A percentile compares a stretch with the other conserved stretches of the same genome.
Conservation (phyloP, 768 basidiomycete genomes). For the Kwoniella dendrophila region DNA sequence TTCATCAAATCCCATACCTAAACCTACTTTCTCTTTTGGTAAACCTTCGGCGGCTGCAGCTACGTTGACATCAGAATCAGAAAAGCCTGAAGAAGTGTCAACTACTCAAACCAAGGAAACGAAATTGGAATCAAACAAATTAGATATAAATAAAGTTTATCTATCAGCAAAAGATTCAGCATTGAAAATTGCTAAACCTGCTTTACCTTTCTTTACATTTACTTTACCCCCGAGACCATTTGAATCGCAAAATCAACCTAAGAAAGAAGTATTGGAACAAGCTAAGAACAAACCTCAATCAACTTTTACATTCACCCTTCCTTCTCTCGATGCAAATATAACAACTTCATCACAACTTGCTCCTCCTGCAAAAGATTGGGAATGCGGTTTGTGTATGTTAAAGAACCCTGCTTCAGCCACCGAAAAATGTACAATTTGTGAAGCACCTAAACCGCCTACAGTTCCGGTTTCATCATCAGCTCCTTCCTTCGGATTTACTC, state of each 20-base stretch:
- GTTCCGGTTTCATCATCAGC: neutral
- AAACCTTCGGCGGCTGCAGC: too few relatives aligned
- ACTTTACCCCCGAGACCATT: conserved; percentile 16
- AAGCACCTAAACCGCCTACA: conserved; percentile 49
- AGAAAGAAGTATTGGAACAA: conserved; percentile 4
- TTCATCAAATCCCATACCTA: neutral
- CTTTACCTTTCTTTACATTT: conserved; percentile 48
- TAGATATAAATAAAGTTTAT: conserved; percentile 21
- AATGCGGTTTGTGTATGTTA: conserved; percentile 62
- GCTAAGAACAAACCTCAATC: conserved; percentile 13
- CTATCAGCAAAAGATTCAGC: conserved; percentile 44
- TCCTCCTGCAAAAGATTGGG: conserved; percentile 59
- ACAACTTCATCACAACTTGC: neutral
- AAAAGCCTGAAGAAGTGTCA: neutral
- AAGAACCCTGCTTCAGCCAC: conserved; percentile 57
- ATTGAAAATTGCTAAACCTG: conserved; percentile 31
- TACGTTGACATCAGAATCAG: too few relatives aligned
- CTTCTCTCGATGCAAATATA: neutral
- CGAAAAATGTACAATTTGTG: conserved; percentile 62
- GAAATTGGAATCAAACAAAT: too few relatives aligned
- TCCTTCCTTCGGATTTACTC: neutral
- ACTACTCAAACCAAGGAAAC: neutral
- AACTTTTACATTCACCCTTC: conserved; percentile 23
- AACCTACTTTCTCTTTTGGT: conserved; percentile 11
- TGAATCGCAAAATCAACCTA: neutral